Base-by-base conservation (phyloP, 2,329 filamentous ascomycete species). In the Pseudogymnoascus sp. region DNA sequence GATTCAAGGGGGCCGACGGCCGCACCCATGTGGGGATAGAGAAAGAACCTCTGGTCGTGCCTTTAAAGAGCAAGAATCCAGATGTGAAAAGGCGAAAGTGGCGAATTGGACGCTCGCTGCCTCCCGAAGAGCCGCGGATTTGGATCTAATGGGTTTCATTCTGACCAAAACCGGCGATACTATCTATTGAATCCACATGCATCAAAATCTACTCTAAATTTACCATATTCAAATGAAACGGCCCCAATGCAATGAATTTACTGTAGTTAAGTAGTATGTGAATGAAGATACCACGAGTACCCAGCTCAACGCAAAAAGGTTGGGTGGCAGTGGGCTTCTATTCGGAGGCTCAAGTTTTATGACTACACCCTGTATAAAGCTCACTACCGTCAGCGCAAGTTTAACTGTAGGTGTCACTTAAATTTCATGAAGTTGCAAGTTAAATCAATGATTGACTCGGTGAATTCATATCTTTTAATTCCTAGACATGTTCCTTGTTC, bases 21-120 rank as follows among this genome's bases (percentile, higher is more conserved):
- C 73, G 73, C 6, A 70, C 73, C 0, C 80, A 84, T 63, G 64
- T 81, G 0, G 83, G 83, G 0, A 79, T 86, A 47, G 83, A 86
- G 35, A 69, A 75, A 24, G 74, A 78, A 24, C 78, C 79, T 0
- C 77, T 78, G 61, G 76, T 82, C 0, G 73, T 75, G 2, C 69
- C 70, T 0, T 38, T 74, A 4, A 53, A 70, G 50, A 66, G 63
- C 38, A 26, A 40, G 16, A 70, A 70, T 62, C 69, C 69, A 0
- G 67, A 62, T 1, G 65, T 50, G 3, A 67, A 56, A 26, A 64
- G 37, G 16, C 60, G 64, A 11, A 64, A 26, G 14, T 65, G 63
- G 61, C 40, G 31, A 6, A 21, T 47, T 16, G 42, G 24, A 8
- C 33, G 60, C 7, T 33, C 26, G 10, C 61, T 59, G n/a, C 19